These are phyloP conservation scores for Coemansia javaensis DNA, from an alignment of 192 early-diverging fungal species.

Conservation along the genomic window DNA sequence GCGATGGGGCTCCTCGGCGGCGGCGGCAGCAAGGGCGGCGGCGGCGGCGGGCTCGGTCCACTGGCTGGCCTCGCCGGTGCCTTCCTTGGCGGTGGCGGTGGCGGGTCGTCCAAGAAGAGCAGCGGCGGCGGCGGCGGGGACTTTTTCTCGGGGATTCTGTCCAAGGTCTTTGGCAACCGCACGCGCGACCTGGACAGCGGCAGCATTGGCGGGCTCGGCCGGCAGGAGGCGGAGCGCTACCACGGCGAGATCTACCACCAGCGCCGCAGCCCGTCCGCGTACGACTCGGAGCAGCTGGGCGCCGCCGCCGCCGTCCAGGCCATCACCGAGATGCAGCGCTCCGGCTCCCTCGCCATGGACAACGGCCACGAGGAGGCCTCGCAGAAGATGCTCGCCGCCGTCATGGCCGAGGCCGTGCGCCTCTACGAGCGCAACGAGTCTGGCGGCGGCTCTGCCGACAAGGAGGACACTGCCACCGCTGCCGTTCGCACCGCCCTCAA, in stretches of 20 bases:
- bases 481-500: slow-evolving; percentile 37
- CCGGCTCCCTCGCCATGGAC: not conserved
- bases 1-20: slow-evolving; percentile 36
- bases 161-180: slow-evolving; percentile 43
- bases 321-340: slow-evolving; percentile 16
- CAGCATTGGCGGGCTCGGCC: slow-evolving; percentile 14
- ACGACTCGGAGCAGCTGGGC: slow-evolving; percentile 37
- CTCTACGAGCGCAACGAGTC: slow-evolving; percentile 13
- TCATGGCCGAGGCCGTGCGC: slow-evolving; percentile 33
- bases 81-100: slow-evolving; percentile 33
- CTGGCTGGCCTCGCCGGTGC: slow-evolving; percentile 36
- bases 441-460: slow-evolving; percentile 19
- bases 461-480: slow-evolving; percentile 31
- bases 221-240: slow-evolving; percentile 14
- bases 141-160: slow-evolving; percentile 42
- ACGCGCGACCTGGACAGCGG: slow-evolving; percentile 32
- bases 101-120: slow-evolving; percentile 5
- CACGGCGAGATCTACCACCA: slow-evolving; percentile 25
- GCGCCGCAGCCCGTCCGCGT: not conserved
- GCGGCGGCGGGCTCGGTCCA: slow-evolving; percentile 24
- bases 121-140: slow-evolving; percentile 15
- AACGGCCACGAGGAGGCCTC: slow-evolving; percentile 19
- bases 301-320: slow-evolving; percentile 40
- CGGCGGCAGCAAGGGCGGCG: slow-evolving; percentile 12
- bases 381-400: slow-evolving; percentile 35